Conservation (phyloP, 169 alveolate genomes). For the Toxoplasma gondii region DNA sequence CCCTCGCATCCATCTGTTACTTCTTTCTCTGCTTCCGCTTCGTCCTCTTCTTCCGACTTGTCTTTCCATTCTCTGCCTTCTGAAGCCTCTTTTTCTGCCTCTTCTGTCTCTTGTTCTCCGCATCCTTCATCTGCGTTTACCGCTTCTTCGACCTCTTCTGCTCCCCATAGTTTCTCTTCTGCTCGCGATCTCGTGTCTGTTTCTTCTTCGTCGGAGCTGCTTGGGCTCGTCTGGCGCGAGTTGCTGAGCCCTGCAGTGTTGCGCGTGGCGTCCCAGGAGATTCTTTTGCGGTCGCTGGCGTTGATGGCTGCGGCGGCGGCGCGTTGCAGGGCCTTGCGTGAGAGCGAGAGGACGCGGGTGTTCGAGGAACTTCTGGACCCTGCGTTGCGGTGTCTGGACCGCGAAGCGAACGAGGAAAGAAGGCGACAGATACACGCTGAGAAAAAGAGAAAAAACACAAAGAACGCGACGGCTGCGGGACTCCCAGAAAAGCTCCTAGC, state of each 20-base stretch:
- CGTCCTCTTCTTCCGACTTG: no score
- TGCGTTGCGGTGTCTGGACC: not conserved
- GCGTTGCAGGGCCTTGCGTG: not conserved
- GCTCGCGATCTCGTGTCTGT: not conserved
- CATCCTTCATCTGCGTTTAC: no score
- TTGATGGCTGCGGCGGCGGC: constrained; percentile 13
- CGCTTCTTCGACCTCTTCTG: no score
- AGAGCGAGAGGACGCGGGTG: not conserved
- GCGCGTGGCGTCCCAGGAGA: not conserved
- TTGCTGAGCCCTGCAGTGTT: not conserved
- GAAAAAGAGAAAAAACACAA: not conserved
- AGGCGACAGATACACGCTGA: not conserved
- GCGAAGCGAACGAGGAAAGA: not conserved
- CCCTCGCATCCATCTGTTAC: no score
- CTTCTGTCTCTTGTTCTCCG: no score
- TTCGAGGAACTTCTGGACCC: not conserved
- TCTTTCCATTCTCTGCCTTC: no score
- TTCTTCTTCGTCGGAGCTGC: not conserved
- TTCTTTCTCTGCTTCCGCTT: no score
- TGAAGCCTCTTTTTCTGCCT: no score
- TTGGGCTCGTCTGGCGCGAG: not conserved
- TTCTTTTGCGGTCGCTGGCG: constrained; percentile 11
- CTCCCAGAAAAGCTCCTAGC: constrained; percentile 10
- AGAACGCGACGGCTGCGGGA: not conserved
- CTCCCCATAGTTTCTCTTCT: not conserved